Evolutionary conservation across 2,329 filamentous ascomycete species (phyloP), one percentile per base, ranked within the genome.

Genomic region (Talaromyces piceae): DNA sequence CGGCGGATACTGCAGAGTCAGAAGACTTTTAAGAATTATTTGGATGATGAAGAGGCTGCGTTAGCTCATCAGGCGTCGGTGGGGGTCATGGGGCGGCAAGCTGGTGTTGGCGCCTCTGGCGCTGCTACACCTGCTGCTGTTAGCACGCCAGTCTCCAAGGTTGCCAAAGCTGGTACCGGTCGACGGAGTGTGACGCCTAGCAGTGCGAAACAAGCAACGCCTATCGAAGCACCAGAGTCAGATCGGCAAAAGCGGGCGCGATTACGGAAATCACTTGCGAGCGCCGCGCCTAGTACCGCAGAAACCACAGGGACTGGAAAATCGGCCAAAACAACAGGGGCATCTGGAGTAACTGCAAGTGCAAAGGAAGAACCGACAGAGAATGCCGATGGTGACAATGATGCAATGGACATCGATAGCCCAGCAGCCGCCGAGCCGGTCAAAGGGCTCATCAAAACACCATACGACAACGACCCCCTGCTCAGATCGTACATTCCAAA

Each of bases 11-110:
- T 77, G 7, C 68, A 68, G 50, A 75, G 73, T 18, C 73, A 74
- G 52, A 74, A 76, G 59, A 74, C 72, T 0, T 77, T 76, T 57
- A 66, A 69, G 43, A 76, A 77, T 53, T 72, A 76, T 55, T 64
- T 77, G n/a, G 74, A 75, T 47, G 74, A 76, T 52, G 74, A 76
- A 59, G 74, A 76, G 57, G 74, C 74, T 4, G 66, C 67, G 1
- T 60, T 39, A 54, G 54, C 41, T 9, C 41, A 50, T 37, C 28
- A 37, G 37, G 25, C 28, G 41, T 25, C 39, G 12, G 25, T 25
- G 3, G 39, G 12, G 18, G 9, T n/a, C n/a, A 25, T 20, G 30
- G 18, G 30, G 33, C 16, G 33, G 11, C 16, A 18, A 9, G 33
- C 16, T 6, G 41, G 41, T 7, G 30, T 25, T 23, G 30, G 1